Evolutionary conservation across 176 grass and related monocot genomes (phyloP).

Genomic region (Secale cereale): DNA sequence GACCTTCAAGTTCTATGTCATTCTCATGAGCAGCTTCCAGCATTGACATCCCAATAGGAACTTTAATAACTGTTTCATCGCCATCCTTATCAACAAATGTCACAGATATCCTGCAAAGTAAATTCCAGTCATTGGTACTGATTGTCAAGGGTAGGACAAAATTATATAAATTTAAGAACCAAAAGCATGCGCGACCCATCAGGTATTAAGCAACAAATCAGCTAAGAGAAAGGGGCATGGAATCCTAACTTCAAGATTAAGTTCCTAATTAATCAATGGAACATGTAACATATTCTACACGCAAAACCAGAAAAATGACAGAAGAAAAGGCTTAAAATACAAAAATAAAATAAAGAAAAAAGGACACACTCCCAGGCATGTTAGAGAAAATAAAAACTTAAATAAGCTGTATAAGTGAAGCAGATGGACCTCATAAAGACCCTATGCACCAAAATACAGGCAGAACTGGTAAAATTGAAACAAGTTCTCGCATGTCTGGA

Average conservation of each 20-base stretch:
- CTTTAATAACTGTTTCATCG: conserved; percentile 67
- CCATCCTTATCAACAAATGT: conserved; percentile 85
- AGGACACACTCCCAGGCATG: neutral
- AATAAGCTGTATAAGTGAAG: neutral
- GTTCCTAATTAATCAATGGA: neutral
- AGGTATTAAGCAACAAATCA: neutral
- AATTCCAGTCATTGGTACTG: neutral
- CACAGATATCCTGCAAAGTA: conserved; percentile 76
- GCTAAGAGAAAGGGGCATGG: neutral
- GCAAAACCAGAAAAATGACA: neutral
- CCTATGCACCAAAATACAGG: neutral
- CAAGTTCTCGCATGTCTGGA: neutral
- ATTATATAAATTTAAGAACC: neutral
- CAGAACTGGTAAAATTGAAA: neutral
- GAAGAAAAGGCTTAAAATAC: neutral
- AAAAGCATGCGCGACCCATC: neutral
- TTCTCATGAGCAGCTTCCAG: conserved; percentile 96
- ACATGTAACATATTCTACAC: neutral
- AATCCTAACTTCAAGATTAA: conserved; percentile 6
- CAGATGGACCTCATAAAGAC: neutral
- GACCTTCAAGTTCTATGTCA: conserved; percentile 94
- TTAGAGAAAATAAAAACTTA: neutral
- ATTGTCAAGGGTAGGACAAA: neutral
- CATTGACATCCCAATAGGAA: conserved; percentile 97
- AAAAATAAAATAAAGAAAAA: neutral